A percentile compares a stretch with the other conserved stretches of the same genome.
phyloP scores from a whole-genome alignment of 148 eudicot species.

The Polygonum maritimum region DNA sequence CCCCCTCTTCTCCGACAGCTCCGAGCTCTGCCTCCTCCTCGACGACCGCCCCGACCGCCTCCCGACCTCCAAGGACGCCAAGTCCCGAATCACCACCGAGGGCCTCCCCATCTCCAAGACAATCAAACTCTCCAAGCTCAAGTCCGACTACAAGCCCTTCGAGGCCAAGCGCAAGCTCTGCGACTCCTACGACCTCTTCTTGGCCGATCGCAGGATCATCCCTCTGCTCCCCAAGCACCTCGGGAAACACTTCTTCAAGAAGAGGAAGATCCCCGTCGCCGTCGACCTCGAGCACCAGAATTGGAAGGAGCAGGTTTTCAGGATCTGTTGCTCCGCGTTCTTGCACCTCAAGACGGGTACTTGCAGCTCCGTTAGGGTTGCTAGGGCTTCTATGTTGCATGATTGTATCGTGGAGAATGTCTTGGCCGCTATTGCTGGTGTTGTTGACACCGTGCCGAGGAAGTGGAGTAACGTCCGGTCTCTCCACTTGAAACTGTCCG shows the following conservation, averaged over 20 bases:
- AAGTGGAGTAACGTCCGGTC: constrained; percentile 65
- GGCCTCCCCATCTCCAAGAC: constrained; percentile 37
- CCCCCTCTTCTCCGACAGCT: constrained; percentile 26
- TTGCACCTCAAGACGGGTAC: constrained; percentile 60
- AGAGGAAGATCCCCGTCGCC: constrained; percentile 78
- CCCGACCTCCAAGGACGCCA: constrained; percentile 25
- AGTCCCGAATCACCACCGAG: constrained; percentile 26
- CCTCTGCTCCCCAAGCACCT: constrained; percentile 45
- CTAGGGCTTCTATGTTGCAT: constrained; percentile 37
- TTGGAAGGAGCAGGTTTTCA: constrained; percentile 74
- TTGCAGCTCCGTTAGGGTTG: constrained; percentile 65
- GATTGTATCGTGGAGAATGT: constrained; percentile 69
- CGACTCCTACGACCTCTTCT: constrained; percentile 53
- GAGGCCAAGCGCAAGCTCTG: constrained; percentile 63
- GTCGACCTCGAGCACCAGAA: constrained; percentile 52
- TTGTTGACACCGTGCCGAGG: constrained; percentile 42
- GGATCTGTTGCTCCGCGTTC: constrained; percentile 44
- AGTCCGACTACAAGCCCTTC: constrained; percentile 46
- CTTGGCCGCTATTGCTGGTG: constrained; percentile 41
- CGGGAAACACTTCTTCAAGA: constrained; percentile 41
- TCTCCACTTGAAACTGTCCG: constrained; percentile 64
- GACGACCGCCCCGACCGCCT: constrained; percentile 30
- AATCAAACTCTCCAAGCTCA: constrained; percentile 39
- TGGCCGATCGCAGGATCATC: constrained; percentile 51
- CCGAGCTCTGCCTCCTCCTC: constrained; percentile 47